These are phyloP conservation scores for Acacia crassicarpa DNA, from an alignment of 306 rosid genomes.

Conservation along the genomic window DNA sequence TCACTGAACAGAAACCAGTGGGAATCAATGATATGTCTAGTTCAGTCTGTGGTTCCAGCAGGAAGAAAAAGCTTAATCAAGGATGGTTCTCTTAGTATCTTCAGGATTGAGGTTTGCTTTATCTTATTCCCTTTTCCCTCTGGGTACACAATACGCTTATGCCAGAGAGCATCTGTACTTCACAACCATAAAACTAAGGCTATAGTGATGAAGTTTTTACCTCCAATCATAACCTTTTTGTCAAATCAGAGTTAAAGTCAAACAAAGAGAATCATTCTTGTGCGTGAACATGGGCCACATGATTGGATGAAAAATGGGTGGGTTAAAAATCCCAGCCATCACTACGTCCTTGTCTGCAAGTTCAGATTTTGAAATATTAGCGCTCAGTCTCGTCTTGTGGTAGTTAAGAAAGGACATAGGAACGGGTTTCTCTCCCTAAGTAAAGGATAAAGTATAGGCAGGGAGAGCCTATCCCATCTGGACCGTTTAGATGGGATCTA, in stretches of 20 bases:
- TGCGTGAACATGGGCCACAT: constrained; percentile 4
- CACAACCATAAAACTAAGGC: not conserved
- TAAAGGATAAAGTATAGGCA: no score
- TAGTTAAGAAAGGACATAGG: not conserved
- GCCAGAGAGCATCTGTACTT: constrained; percentile 1
- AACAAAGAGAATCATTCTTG: not conserved
- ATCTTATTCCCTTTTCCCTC: not conserved
- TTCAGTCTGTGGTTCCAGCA: constrained; percentile 69
- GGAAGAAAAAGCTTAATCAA: constrained; percentile 66
- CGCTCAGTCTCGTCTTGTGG: not conserved
- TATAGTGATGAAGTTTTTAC: not conserved
- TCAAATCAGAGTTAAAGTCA: not conserved
- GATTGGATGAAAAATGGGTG: constrained; percentile 7
- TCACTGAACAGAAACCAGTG: constrained; percentile 94
- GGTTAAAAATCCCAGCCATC: not conserved
- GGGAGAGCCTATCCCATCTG: no score
- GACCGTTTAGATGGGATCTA: no score
- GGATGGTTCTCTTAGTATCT: constrained; percentile 71
- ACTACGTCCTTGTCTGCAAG: constrained; percentile 13
- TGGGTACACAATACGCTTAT: not conserved
- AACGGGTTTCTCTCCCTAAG: no score
- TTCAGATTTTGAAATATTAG: constrained; percentile 12
- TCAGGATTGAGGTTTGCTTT: constrained; percentile 67
- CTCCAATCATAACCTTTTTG: not conserved
- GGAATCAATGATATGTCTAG: constrained; percentile 97